These are phyloP conservation scores for Coemansia sp. DNA, from an alignment of 192 early-diverging fungal species.

Conservation along the genomic window DNA sequence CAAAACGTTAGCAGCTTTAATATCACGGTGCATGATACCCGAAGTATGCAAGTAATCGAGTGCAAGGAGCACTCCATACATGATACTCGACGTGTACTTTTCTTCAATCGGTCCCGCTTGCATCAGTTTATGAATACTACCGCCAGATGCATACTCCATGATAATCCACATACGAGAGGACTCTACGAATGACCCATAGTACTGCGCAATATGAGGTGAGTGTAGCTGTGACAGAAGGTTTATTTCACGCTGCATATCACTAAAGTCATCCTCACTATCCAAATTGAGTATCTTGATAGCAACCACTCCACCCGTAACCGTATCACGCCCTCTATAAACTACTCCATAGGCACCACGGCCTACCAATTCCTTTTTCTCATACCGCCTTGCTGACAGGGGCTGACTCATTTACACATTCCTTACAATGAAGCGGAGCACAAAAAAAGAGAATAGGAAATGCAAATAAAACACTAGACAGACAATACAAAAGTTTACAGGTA, in stretches of 20 bases:
- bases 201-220: slow-evolving; percentile 89
- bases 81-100: slow-evolving; percentile 83
- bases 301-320: slow-evolving; percentile 70
- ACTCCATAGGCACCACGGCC: slow-evolving; percentile 52
- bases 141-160: slow-evolving; percentile 97
- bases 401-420: slow-evolving; percentile 40
- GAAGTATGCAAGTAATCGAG: slow-evolving; percentile 91
- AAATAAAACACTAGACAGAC: too few species aligned
- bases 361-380: slow-evolving; percentile 49
- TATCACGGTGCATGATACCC: slow-evolving; percentile 95
- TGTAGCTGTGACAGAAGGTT: slow-evolving; percentile 80
- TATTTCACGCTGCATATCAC: slow-evolving; percentile 93
- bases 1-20: slow-evolving; percentile 96
- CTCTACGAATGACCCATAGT: slow-evolving; percentile 85
- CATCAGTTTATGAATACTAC: slow-evolving; percentile 74
- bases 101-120: slow-evolving; percentile 85
- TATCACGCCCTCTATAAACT: slow-evolving; percentile 56
- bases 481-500: not conserved
- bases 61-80: slow-evolving; percentile 81
- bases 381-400: slow-evolving; percentile 45
- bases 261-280: slow-evolving; percentile 95
- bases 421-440: slow-evolving; percentile 5
- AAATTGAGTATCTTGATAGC: slow-evolving; percentile 98
- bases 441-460: too few species aligned
- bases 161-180: slow-evolving; percentile 96